phyloP scores from a whole-genome alignment of 805 yeast genomes.

The Martiniozyma abietophila region DNA sequence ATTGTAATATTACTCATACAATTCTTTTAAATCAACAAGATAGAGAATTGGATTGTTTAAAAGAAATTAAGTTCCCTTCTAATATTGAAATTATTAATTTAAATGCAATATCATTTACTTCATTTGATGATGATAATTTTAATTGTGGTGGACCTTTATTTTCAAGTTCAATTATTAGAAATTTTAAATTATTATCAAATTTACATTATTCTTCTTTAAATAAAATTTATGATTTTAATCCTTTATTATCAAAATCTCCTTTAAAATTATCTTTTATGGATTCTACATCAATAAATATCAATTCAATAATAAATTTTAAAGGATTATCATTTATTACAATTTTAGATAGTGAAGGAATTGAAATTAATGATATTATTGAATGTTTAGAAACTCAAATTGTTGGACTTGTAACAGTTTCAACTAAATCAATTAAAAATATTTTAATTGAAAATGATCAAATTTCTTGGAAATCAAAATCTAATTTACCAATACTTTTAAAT shows the following conservation, averaged over 20 bases:
- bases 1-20: constrained; percentile 45
- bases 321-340: constrained; percentile 32
- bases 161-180: constrained; percentile 44
- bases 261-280: constrained; percentile 30
- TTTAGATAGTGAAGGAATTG: constrained; percentile 25
- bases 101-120: constrained; percentile 5
- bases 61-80: constrained; percentile 8
- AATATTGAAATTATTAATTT: constrained; percentile 8
- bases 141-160: constrained; percentile 37
- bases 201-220: constrained; percentile 34
- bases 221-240: constrained; percentile 31
- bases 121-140: too few species aligned
- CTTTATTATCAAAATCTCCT: constrained; percentile 33
- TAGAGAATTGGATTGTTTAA: constrained; percentile 24
- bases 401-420: constrained; percentile 28
- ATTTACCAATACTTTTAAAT: constrained; percentile 22
- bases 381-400: constrained; percentile 34
- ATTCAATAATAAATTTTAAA: constrained; percentile 8
- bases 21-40: constrained; percentile 31
- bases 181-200: constrained; percentile 40
- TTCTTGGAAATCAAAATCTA: background rate
- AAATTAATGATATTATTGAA: constrained; percentile 26
- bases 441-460: constrained; percentile 19
- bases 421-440: too few species aligned
- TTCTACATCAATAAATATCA: constrained; percentile 6